Base-by-base conservation (phyloP, 495 filamentous ascomycete species). In the Penicillium diatomitis region DNA sequence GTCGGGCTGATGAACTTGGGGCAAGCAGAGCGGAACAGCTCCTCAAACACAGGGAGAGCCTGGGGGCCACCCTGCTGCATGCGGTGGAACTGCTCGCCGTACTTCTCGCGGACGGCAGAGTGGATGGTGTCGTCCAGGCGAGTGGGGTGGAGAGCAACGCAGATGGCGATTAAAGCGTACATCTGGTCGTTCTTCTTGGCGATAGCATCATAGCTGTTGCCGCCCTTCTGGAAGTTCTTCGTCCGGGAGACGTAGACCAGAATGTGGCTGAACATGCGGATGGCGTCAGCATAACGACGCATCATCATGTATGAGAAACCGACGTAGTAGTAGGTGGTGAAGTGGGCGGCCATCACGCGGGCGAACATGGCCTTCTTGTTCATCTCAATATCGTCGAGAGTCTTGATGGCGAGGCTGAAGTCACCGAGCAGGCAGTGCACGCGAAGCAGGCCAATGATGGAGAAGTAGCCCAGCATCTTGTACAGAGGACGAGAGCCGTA, bases 241-340 rank as follows among this genome's bases (percentile, higher is more conserved):
- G 92, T 98, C 53, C 92, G 82, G 43, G 88, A 95, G 54, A 97
- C 94, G 75, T 98, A 98, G 71, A 98, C 86, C 65, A 98, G 80
- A 70, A 98, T 98, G 78, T 98, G 92, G 76, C 86, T 90, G 83
- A 98, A 98, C 84, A 95, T 91, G 77, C 91, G 88, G 72, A 97
- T 96, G 67, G 92, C 92, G 65, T 98, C 92, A 71, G 87, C 88
- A 63, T 98, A 98, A 63, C 92, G 87, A 68, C 91, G 89, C 87
- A 96, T 90, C 92, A 98, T 98, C 92, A 98, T 97, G 82, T 98
- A 98, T 57, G 88, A 94, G 82, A 98, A 97, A 48, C 92, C 92
- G 55, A 97, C 91, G 66, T 97, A 98, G 82, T 98, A 98, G 80
- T 98, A 98, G 51, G 92, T 98, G 44, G 91, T 96, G 77, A 98